phyloP scores from a whole-genome alignment of 495 filamentous ascomycete species.

The Podospora anserina region DNA sequence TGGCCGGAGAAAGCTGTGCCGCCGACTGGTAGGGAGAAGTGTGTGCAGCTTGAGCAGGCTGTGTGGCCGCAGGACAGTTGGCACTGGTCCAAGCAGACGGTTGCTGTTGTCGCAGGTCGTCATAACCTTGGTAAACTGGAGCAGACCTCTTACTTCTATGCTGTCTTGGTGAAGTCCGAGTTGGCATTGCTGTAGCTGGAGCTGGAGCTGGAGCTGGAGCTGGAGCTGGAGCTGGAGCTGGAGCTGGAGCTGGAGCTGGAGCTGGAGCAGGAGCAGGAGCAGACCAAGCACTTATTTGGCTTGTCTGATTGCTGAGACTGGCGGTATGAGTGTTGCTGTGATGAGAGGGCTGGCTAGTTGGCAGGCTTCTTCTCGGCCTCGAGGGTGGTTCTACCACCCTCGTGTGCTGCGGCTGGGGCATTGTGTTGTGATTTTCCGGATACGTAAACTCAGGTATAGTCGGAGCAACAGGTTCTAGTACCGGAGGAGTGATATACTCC shows the following conservation, averaged over 20 bases:
- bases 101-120: constrained; percentile 21
- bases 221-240: constrained; percentile 1
- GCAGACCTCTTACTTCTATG: constrained; percentile 18
- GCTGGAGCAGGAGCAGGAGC: constrained; percentile 6
- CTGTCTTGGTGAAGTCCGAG: constrained; percentile 23
- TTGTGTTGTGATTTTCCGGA: constrained; percentile 10
- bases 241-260: background rate
- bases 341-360: constrained; percentile 9
- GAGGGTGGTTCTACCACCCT: background rate
- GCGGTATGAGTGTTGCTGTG: background rate
- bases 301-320: constrained; percentile 5
- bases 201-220: background rate
- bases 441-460: constrained; percentile 15
- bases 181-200: constrained; percentile 8
- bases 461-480: constrained; percentile 12
- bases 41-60: constrained; percentile 12
- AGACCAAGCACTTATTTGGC: background rate
- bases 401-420: constrained; percentile 6
- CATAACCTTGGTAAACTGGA: constrained; percentile 19
- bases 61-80: constrained; percentile 13
- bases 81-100: constrained; percentile 20
- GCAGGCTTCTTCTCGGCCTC: constrained; percentile 13
- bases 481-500: constrained; percentile 16
- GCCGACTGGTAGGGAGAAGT: constrained; percentile 22
- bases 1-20: constrained; percentile 24